phyloP scores from a whole-genome alignment of 2,329 filamentous ascomycete genomes.

The Polychaeton citri region DNA sequence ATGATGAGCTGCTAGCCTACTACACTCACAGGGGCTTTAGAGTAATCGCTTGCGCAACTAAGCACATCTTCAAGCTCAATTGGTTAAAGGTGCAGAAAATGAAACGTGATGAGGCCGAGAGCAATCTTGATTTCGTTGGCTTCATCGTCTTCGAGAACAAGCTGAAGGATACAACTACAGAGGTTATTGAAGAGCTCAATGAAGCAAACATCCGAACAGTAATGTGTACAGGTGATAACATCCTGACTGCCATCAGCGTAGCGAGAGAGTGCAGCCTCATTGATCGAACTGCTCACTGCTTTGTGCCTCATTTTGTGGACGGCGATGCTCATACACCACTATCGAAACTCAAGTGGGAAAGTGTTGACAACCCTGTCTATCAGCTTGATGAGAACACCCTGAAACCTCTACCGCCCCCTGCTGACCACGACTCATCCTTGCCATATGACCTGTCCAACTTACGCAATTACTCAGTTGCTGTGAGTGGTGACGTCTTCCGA shows the following conservation, averaged over 20 bases:
- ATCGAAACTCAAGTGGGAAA: constrained; percentile 74
- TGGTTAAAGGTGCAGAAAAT: constrained; percentile 95
- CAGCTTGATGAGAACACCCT: constrained; percentile 68
- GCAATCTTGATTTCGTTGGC: constrained; percentile 70
- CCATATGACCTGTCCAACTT: constrained; percentile 74
- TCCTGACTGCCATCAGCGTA: constrained; percentile 90
- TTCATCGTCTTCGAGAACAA: constrained; percentile 99
- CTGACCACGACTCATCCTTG: constrained; percentile 64
- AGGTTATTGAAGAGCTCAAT: constrained; percentile 68
- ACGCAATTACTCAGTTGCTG: constrained; percentile 74
- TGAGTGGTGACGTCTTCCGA: constrained; percentile 87
- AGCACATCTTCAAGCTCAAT: constrained; percentile 72
- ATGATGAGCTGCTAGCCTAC: constrained; percentile 73
- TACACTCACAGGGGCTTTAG: constrained; percentile 95
- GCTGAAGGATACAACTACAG: constrained; percentile 73
- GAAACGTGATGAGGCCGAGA: constrained; percentile 74
- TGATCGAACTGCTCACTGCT: constrained; percentile 71
- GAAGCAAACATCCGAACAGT: constrained; percentile 75
- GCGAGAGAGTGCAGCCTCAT: constrained; percentile 80
- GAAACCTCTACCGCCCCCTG: constrained; percentile 58
- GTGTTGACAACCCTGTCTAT: constrained; percentile 74
- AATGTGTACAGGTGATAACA: constrained; percentile 98
- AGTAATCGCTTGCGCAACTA: constrained; percentile 89
- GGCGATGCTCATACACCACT: constrained; percentile 63
- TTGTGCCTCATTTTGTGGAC: constrained; percentile 76